Base-by-base conservation (phyloP, 2,329 filamentous ascomycete genomes). In the Phaeosphaeriaceae sp. region DNA sequence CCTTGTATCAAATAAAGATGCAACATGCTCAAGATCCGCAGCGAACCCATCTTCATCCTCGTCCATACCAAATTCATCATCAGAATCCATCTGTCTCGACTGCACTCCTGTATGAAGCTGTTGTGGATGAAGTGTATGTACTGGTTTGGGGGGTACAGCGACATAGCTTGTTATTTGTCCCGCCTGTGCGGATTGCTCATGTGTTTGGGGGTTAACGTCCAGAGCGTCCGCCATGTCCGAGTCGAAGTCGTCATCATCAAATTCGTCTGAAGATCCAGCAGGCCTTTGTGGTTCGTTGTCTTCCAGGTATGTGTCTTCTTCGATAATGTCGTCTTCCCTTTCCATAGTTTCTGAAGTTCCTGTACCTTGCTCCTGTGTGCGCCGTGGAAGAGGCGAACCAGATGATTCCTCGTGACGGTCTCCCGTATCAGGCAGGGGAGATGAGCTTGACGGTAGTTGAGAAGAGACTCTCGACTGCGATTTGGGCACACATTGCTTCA, bases 11-110 rank as follows among this genome's bases (percentile, higher is more conserved):
- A 81, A 84, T 42, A 82, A 70, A 15, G 82, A 83, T 35, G 82
- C 77, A 32, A 85, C 75, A 44, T 83, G 78, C 54, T 86, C 81
- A 42, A 87, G 68, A 61, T 84, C 82, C 49, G 82, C 84, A 4
- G 75, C 79, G 58, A 84, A 80, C 6, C 82, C 58, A 45, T 79
- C 76, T 41, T 78, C 75, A 29, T 77, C 76, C 51, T 76, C 77
- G 46, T 77, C 73, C 41, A 74, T 53, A 4, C 68, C 77, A 60
- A 79, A 79, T 29, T 80, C 77, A 43, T 79, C 78, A 30, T 72
- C 72, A 39, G 65, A 71, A 3, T 52, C 60, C 40, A 58, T 46
- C 21, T 54, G 13, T 2, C 42, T 28, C 1, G 39, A 4, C 29
- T 43, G 35, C n/a, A 37, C 37, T 4, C 41, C 20, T 18, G 32